Conservation (phyloP, 768 basidiomycete species). For the Termitomyces sp. region DNA sequence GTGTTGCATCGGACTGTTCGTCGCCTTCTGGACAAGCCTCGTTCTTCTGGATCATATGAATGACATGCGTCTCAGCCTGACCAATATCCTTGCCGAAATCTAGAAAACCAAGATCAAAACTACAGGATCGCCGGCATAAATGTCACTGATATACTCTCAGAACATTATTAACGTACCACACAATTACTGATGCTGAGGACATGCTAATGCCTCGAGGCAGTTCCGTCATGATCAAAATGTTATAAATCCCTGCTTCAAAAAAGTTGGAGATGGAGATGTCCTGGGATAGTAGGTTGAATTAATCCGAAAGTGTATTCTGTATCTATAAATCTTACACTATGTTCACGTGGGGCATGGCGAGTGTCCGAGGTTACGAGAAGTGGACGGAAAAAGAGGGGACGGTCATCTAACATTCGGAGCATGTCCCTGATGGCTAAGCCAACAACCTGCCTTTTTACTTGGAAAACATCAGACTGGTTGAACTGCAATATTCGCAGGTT, state of each 20-base stretch:
- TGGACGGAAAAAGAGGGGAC: constrained; percentile 50
- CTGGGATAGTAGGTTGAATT: constrained; percentile 18
- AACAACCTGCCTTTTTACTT: constrained; percentile 49
- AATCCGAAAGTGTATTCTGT: neutral
- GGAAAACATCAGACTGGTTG: constrained; percentile 5
- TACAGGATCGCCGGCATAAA: neutral
- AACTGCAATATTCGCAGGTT: neutral
- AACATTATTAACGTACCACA: constrained; percentile 40
- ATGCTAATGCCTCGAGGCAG: constrained; percentile 55
- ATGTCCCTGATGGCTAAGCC: constrained; percentile 58
- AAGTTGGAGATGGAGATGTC: constrained; percentile 41
- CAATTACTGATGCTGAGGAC: constrained; percentile 49
- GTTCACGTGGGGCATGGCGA: constrained; percentile 7
- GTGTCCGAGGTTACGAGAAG: constrained; percentile 36
- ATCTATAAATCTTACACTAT: constrained; percentile 15
- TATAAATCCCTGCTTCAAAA: constrained; percentile 52
- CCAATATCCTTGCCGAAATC: neutral
- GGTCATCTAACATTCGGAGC: constrained; percentile 46
- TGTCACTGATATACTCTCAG: neutral
- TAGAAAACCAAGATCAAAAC: neutral
- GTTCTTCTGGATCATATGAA: constrained; percentile 4
- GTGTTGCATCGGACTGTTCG: neutral
- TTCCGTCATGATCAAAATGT: constrained; percentile 59
- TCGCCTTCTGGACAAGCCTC: neutral
- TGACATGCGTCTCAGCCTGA: neutral